Evolutionary conservation across 768 basidiomycete species (phyloP).

Genomic region (Boletellus ananas): DNA sequence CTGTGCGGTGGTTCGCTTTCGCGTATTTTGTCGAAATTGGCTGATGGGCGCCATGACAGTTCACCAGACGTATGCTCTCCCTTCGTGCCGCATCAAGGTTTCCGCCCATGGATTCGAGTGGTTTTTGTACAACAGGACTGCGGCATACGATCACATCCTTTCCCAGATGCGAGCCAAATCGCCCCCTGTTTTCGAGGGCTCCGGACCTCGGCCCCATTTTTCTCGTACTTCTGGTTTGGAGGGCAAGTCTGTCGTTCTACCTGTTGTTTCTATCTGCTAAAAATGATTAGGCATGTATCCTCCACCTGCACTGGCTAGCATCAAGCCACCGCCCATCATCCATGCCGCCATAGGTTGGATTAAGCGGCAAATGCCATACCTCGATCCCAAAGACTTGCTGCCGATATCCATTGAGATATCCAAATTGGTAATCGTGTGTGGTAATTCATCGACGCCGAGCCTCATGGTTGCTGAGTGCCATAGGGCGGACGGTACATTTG

Average conservation of each 20-base stretch:
- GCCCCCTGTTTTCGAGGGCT: slow-evolving; percentile 7
- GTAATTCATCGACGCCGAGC: slow-evolving; percentile 81
- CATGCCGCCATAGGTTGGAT: slow-evolving; percentile 48
- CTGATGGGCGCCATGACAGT: slow-evolving; percentile 25
- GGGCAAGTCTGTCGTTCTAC: slow-evolving; percentile 26
- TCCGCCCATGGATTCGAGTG: slow-evolving; percentile 86
- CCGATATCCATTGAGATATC: slow-evolving; percentile 78
- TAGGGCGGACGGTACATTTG: slow-evolving; percentile 73
- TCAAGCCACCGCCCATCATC: slow-evolving; percentile 33
- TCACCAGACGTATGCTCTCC: slow-evolving; percentile 34
- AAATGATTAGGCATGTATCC: slow-evolving; percentile 19
- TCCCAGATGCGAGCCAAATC: slow-evolving; percentile 57
- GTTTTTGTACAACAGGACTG: slow-evolving; percentile 88
- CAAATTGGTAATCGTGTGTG: slow-evolving; percentile 79
- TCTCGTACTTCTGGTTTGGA: slow-evolving; percentile 38
- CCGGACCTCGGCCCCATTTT: slow-evolving; percentile 37
- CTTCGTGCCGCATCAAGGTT: slow-evolving; percentile 78
- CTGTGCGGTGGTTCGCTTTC: slow-evolving; percentile 37
- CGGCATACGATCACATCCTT: slow-evolving; percentile 84
- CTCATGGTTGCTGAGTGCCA: slow-evolving; percentile 81
- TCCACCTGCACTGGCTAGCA: slow-evolving; percentile 23
- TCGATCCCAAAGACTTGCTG: slow-evolving; percentile 80
- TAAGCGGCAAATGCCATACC: slow-evolving; percentile 57
- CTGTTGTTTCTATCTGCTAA: neutral
- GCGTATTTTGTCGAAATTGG: neutral